Evolutionary conservation across 2,329 filamentous ascomycete species (phyloP).

Genomic region (Fonsecaea pugnacius): DNA sequence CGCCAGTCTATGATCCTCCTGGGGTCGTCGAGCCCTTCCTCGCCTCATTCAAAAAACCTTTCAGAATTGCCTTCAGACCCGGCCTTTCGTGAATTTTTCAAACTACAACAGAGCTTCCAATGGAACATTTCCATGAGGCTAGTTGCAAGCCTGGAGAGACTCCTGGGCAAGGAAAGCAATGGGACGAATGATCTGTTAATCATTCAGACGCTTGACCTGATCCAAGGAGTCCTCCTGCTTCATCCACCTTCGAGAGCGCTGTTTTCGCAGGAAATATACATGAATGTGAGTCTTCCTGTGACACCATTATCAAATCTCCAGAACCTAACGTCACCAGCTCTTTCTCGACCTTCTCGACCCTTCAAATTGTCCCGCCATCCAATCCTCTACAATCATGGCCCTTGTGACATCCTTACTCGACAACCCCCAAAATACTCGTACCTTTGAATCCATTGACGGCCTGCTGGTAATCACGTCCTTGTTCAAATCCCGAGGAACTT

Average conservation of each 20-base stretch:
- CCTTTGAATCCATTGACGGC: conserved; percentile 89
- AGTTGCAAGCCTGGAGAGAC: conserved; percentile 80
- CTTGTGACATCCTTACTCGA: conserved; percentile 88
- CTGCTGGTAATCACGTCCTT: conserved; percentile 88
- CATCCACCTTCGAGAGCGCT: conserved; percentile 87
- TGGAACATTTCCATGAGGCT: conserved; percentile 93
- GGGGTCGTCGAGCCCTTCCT: conserved; percentile 42
- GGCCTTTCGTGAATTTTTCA: conserved; percentile 94
- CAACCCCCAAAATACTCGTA: conserved; percentile 82
- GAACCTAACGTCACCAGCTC: conserved; percentile 55
- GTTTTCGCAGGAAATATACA: conserved; percentile 86
- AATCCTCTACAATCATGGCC: conserved; percentile 85
- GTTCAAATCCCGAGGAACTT: conserved; percentile 86
- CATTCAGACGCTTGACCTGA: conserved; percentile 81
- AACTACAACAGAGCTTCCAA: conserved; percentile 94
- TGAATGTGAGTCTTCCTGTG: conserved; percentile 70
- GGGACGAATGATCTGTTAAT: conserved; percentile 88
- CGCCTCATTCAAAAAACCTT: conserved; percentile 64
- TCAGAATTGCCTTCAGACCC: conserved; percentile 76
- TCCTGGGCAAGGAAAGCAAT: conserved; percentile 79
- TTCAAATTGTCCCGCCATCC: conserved; percentile 87
- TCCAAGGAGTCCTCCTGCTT: conserved; percentile 84
- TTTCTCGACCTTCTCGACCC: conserved; percentile 93
- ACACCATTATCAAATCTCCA: background rate
- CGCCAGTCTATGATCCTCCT: conserved; percentile 49